A percentile compares a stretch with the other conserved stretches of the same genome.
These are phyloP conservation scores for Lentinula edodes DNA, from an alignment of 768 basidiomycete species.

Conservation along the genomic window DNA sequence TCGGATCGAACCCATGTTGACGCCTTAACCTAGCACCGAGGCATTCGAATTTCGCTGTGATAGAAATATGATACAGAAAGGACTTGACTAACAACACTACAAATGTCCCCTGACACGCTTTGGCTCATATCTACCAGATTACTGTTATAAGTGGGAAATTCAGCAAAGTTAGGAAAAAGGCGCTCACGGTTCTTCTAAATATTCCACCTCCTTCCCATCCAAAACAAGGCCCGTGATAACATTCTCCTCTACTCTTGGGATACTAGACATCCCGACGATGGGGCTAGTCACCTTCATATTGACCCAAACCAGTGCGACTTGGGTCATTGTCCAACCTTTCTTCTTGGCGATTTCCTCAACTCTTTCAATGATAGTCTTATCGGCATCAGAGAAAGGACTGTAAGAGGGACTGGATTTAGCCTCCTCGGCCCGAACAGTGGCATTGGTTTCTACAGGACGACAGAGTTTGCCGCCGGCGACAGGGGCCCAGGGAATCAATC, in stretches of 20 bases:
- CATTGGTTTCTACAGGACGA: background rate
- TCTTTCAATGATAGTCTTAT: conserved; percentile 7
- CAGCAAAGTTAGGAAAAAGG: background rate
- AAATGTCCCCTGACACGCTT: conserved; percentile 2
- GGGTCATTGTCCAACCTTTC: conserved; percentile 19
- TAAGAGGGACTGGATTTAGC: background rate
- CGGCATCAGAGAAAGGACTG: conserved; percentile 11
- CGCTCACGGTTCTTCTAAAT: conserved; percentile 6
- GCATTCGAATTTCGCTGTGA: background rate
- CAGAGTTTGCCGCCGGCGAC: conserved; percentile 15
- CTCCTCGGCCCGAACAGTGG: background rate
- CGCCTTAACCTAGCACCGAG: too few species aligned
- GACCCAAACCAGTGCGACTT: conserved; percentile 23
- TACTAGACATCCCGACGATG: conserved; percentile 7
- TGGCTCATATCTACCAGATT: background rate
- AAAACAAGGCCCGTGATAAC: background rate
- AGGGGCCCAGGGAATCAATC: conserved; percentile 41
- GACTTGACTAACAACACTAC: background rate
- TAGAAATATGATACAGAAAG: background rate
- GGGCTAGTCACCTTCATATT: conserved; percentile 18
- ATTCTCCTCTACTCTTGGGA: conserved; percentile 8
- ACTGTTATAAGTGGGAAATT: background rate
- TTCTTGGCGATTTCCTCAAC: conserved; percentile 20
- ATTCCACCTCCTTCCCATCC: conserved; percentile 1
- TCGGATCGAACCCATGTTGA: too few species aligned